Conservation (phyloP, 305 asterid species). For the Lippia alba region DNA sequence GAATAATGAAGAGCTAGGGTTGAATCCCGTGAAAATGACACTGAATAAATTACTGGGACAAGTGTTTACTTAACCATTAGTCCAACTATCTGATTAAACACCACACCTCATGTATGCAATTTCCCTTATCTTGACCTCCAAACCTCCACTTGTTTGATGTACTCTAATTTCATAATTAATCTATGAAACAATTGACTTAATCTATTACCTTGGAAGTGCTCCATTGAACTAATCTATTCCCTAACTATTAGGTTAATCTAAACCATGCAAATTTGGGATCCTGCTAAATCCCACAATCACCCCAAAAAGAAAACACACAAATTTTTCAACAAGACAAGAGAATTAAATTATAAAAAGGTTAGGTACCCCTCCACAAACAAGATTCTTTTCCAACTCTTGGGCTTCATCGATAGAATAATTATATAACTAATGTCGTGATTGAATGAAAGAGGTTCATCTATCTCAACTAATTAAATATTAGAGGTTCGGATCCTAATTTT, state of each 20-base stretch:
- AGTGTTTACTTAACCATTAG: slow-evolving; percentile 6
- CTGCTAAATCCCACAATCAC: slow-evolving; percentile 42
- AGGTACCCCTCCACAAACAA: slow-evolving; percentile 48
- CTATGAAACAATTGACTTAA: slow-evolving; percentile 39
- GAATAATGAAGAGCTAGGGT: background rate
- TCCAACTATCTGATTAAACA: background rate
- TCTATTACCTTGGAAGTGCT: slow-evolving; percentile 47
- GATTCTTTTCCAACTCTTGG: slow-evolving; percentile 35
- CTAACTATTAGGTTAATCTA: slow-evolving; percentile 31
- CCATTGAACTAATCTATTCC: slow-evolving; percentile 33
- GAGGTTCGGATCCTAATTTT: no score
- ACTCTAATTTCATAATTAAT: slow-evolving; percentile 12
- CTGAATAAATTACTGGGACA: slow-evolving; percentile 12
- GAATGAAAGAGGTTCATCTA: no score
- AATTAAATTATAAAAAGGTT: slow-evolving; percentile 32
- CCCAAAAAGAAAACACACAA: slow-evolving; percentile 28
- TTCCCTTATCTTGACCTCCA: background rate
- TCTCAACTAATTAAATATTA: no score
- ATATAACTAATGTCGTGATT: no score
- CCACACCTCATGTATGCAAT: background rate
- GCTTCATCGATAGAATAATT: slow-evolving; percentile 2
- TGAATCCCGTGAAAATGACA: background rate
- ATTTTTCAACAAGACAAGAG: slow-evolving; percentile 19
- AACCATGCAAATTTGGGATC: slow-evolving; percentile 36
- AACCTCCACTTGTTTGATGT: slow-evolving; percentile 16